Percentiles rank a stretch among this genome's conserved stretches.
phyloP scores from a whole-genome alignment of 164 flowering plant species.

The Aristolochia contorta region DNA sequence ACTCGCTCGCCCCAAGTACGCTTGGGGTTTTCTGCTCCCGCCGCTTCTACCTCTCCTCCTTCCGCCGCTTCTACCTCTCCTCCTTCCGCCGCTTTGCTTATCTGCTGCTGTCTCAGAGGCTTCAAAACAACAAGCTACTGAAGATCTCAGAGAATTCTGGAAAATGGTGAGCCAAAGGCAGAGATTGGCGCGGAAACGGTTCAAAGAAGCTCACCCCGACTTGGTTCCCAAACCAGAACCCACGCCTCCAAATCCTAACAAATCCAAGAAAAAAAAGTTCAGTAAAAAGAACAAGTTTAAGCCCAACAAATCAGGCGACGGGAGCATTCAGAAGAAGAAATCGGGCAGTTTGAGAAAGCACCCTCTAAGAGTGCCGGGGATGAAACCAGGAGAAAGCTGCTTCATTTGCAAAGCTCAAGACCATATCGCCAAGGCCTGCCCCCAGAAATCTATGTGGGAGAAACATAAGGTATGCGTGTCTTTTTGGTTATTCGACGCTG shows the following conservation, averaged over 20 bases:
- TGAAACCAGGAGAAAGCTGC: slow-evolving; percentile 91
- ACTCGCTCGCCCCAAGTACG: neutral
- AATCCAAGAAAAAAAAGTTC: slow-evolving; percentile 42
- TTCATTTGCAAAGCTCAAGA: slow-evolving; percentile 66
- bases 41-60: neutral
- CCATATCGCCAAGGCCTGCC: slow-evolving; percentile 85
- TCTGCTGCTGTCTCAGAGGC: neutral
- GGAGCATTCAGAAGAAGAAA: neutral
- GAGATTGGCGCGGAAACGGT: slow-evolving; percentile 24
- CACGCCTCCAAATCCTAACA: slow-evolving; percentile 26
- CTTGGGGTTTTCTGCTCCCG: neutral
- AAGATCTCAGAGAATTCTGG: neutral
- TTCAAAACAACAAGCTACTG: neutral
- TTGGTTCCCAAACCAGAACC: slow-evolving; percentile 38
- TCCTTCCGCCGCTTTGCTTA: neutral
- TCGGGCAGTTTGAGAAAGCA: slow-evolving; percentile 24
- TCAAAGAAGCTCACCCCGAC: slow-evolving; percentile 53
- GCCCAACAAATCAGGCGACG: neutral
- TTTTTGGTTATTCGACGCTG: too few species aligned
- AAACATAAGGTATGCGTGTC: slow-evolving; percentile 51
- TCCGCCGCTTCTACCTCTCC: neutral
- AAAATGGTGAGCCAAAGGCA: slow-evolving; percentile 45
- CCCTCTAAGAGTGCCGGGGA: slow-evolving; percentile 77
- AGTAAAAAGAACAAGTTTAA: slow-evolving; percentile 2
- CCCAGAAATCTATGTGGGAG: slow-evolving; percentile 73